Percentiles rank a stretch among this genome's conserved stretches.
Evolutionary conservation across 2,329 filamentous ascomycete genomes (phyloP).

Genomic region (Exophiala spinifera): DNA sequence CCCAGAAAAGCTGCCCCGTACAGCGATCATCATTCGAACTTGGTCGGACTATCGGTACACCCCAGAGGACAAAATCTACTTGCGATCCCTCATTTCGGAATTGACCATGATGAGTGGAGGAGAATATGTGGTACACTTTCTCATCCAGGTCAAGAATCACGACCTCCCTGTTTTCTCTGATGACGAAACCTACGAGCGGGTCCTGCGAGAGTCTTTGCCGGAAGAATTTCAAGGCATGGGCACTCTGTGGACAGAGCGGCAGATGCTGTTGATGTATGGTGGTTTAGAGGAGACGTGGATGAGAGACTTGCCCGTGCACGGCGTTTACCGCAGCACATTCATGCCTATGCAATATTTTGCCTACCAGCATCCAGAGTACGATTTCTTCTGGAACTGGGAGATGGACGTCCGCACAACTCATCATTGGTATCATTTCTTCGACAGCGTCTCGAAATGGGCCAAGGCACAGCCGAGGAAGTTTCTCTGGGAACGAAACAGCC

Average conservation of each 20-base stretch:
- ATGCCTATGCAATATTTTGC: constrained; percentile 97
- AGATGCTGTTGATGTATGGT: constrained; percentile 88
- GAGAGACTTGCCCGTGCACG: constrained; percentile 74
- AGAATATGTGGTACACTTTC: constrained; percentile 78
- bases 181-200: constrained; percentile 65
- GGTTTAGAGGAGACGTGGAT: constrained; percentile 76
- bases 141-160: constrained; percentile 80
- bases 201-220: constrained; percentile 69
- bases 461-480: constrained; percentile 72
- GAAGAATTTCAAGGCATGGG: constrained; percentile 84
- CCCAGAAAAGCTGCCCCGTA: constrained; percentile 49
- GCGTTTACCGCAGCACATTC: constrained; percentile 85
- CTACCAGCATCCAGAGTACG: constrained; percentile 81
- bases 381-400: constrained; percentile 93
- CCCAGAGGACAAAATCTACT: constrained; percentile 71
- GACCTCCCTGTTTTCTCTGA: constrained; percentile 79
- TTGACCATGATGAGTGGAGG: constrained; percentile 73
- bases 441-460: constrained; percentile 67
- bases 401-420: constrained; percentile 90
- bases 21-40: constrained; percentile 74
- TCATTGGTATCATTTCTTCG: constrained; percentile 75
- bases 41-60: constrained; percentile 79
- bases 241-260: constrained; percentile 88
- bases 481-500: constrained; percentile 74
- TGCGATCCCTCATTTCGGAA: constrained; percentile 78